Base-by-base conservation (phyloP, 1,139 yeast species). In the Blastobotrys indianensis region DNA sequence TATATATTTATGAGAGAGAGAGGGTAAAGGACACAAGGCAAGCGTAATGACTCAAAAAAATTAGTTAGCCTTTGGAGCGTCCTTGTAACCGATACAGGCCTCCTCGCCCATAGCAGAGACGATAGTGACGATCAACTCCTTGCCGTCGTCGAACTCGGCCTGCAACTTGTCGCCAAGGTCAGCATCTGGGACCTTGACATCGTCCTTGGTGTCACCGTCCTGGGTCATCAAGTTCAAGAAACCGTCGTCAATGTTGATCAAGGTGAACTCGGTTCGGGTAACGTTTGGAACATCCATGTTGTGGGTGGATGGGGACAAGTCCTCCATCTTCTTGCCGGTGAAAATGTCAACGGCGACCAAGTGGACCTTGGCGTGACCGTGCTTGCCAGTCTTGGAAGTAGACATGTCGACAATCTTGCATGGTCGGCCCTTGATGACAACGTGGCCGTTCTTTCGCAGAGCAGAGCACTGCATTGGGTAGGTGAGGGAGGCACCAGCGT, bases 291-390 rank as follows among this genome's bases (percentile, higher is more conserved):
- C 97, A 76, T 92, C 97, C 97, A 92, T 90, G 79, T 92, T 92
- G 82, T 92, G 98, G 79, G 98, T 92, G 58, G 98, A 92, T 76
- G 98, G 98, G 62, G 98, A 92, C 73, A 92, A 85, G 76, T 92
- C 98, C 81, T 92, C 98, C 75, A 90, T 83, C 80, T 92, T 92
- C 90, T 92, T 94, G 75, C 90, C 88, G 68, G 98, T 92, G 90
- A 92, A 92, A 73, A 92, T 90, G 74, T 92, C 98, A 66, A 85
- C 82, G 72, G 97, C 97, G 61, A 92, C 97, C 78, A 92, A 82
- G 77, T 92, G 97, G 75, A 92, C 98, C 83, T 92, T 92, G 73
- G 98, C 98, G 92, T 92, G 98, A 77, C 98, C 98, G 85, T 92
- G 98, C 97, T 92, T 92, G 79, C 98, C 98, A 65, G 98, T 92